Conservation (phyloP, 1,139 yeast species). For the Suhomyces coccinellae region DNA sequence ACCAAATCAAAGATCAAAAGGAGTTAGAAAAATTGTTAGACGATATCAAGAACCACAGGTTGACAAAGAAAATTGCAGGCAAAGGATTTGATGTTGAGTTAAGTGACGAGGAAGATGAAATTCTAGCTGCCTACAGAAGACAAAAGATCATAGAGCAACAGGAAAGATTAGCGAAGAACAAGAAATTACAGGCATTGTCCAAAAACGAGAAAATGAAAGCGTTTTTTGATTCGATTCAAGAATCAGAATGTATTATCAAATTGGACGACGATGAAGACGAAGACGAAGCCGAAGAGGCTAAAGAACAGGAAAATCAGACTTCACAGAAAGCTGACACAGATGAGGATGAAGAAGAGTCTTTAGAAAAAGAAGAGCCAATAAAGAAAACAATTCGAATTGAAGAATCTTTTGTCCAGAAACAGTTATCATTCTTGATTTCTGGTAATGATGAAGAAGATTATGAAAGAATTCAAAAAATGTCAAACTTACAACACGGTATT, state of each 20-base stretch:
- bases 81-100: constrained; percentile 64
- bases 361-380: constrained; percentile 19
- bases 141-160: constrained; percentile 58
- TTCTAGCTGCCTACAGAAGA: constrained; percentile 51
- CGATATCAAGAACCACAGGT: constrained; percentile 81
- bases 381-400: constrained; percentile 35
- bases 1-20: constrained; percentile 65
- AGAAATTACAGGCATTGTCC: constrained; percentile 48
- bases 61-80: constrained; percentile 61
- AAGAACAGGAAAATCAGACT: constrained; percentile 17
- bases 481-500: constrained; percentile 41
- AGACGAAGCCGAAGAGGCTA: constrained; percentile 25
- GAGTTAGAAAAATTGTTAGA: constrained; percentile 73
- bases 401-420: constrained; percentile 61
- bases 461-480: constrained; percentile 33
- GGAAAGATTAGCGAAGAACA: constrained; percentile 55
- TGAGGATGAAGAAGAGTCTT: constrained; percentile 13
- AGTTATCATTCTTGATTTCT: constrained; percentile 59
- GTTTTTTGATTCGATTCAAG: constrained; percentile 71
- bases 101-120: constrained; percentile 65
- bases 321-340: constrained; percentile 5
- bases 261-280: constrained; percentile 33
- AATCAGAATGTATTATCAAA: constrained; percentile 27
- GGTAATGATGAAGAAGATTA: constrained; percentile 36
- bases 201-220: constrained; percentile 64